A percentile compares a stretch with the other conserved stretches of the same genome.
These are phyloP conservation scores for Mucor mucedo DNA, from an alignment of 371 early-diverging fungal species.

Conservation along the genomic window DNA sequence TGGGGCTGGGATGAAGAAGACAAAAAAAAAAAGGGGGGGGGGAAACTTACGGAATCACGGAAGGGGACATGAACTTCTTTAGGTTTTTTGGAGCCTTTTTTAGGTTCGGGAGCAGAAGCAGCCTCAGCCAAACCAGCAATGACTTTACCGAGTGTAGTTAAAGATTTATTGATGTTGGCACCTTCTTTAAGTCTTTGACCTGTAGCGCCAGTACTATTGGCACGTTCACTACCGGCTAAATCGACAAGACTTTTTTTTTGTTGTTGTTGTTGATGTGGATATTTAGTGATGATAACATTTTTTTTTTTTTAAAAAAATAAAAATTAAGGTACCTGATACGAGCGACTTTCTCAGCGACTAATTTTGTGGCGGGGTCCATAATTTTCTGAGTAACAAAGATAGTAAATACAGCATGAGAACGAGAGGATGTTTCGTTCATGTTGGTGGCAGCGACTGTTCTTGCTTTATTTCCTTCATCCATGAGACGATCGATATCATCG, in stretches of 20 bases:
- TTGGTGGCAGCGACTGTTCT: constrained; percentile 91
- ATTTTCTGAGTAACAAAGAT: constrained; percentile 72
- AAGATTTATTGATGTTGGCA: constrained; percentile 94
- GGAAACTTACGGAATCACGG: constrained; percentile 75
- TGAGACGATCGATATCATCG: constrained; percentile 71
- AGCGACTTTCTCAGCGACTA: constrained; percentile 71
- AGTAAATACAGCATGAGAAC: constrained; percentile 93
- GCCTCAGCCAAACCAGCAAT: constrained; percentile 90
- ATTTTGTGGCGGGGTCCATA: constrained; percentile 54
- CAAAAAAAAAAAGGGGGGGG: constrained; percentile 49
- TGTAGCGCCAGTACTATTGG: constrained; percentile 91
- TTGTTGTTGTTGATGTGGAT: no score
- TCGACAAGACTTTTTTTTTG: constrained; percentile 62
- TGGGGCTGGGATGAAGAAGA: no score
- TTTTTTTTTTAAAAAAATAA: not conserved
- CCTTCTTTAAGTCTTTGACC: constrained; percentile 95
- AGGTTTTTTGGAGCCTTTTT: constrained; percentile 51
- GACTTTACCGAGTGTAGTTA: constrained; percentile 95
- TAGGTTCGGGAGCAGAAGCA: constrained; percentile 34
- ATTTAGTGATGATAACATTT: not conserved
- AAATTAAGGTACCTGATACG: constrained; percentile 49
- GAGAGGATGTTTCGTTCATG: constrained; percentile 91
- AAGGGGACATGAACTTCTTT: constrained; percentile 72
- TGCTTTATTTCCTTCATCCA: constrained; percentile 85
- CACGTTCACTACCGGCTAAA: constrained; percentile 94